Percentiles rank a stretch among this genome's conserved stretches.
Conservation (phyloP, 2,329 filamentous ascomycete genomes). For the Ophiocordyceps australis region DNA sequence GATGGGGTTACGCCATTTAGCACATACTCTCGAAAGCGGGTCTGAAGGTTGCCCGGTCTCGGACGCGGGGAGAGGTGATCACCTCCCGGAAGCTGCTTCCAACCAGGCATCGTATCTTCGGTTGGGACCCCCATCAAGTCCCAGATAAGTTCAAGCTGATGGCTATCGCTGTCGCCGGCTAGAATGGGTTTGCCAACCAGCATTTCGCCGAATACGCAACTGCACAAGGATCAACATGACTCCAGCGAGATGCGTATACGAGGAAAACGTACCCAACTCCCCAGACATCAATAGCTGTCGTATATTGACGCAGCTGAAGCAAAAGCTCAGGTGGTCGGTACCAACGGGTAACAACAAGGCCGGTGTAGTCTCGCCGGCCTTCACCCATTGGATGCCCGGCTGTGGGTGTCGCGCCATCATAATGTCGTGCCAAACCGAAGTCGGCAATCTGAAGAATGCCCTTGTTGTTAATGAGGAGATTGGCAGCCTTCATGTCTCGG, state of each 20-base stretch:
- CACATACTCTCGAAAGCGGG: constrained; percentile 55
- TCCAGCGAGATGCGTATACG: too few species aligned
- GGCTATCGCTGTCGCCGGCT: constrained; percentile 69
- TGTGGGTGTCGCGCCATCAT: constrained; percentile 66
- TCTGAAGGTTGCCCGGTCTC: constrained; percentile 45
- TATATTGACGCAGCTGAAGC: constrained; percentile 75
- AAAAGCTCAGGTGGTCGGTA: constrained; percentile 89
- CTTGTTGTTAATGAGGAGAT: constrained; percentile 86
- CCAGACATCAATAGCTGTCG: constrained; percentile 97
- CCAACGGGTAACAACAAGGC: constrained; percentile 93
- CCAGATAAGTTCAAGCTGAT: constrained; percentile 89
- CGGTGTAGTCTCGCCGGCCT: constrained; percentile 80
- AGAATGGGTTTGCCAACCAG: constrained; percentile 85
- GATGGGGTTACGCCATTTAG: constrained; percentile 4
- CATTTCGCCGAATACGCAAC: constrained; percentile 98
- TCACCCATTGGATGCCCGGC: constrained; percentile 67
- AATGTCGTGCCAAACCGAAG: constrained; percentile 86
- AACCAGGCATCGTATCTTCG: constrained; percentile 85
- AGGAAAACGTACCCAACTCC: constrained; percentile 62
- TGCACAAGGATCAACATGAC: too few species aligned
- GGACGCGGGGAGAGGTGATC: constrained; percentile 51
- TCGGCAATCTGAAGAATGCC: constrained; percentile 93
- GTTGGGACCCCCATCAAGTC: constrained; percentile 79
- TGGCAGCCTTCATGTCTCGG: constrained; percentile 97
- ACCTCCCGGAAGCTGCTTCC: constrained; percentile 65